Evolutionary conservation across 2,329 filamentous ascomycete species (phyloP).

Genomic region (Teratosphaeria zuluensis): DNA sequence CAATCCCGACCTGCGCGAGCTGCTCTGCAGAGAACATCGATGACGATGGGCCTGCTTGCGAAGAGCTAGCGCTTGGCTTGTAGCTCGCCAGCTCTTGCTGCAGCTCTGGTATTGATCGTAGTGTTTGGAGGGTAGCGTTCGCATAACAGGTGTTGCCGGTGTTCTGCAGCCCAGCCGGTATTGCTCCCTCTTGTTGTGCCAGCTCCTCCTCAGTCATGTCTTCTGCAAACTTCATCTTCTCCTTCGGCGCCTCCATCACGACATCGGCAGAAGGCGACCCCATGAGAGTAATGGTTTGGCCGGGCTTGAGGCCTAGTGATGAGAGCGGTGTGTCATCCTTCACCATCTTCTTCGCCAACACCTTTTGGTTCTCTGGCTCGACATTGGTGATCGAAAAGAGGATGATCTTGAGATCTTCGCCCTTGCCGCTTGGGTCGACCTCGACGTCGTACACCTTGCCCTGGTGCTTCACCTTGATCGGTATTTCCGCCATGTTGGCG

Average conservation of each 20-base stretch:
- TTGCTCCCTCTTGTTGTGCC: conserved; percentile 72
- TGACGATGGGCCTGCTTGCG: conserved; percentile 11
- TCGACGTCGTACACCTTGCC: conserved; percentile 94
- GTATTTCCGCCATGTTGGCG: conserved; percentile 22
- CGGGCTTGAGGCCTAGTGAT: conserved; percentile 73
- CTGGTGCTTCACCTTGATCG: conserved; percentile 78
- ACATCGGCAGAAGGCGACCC: conserved; percentile 68
- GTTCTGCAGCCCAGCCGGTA: conserved; percentile 79
- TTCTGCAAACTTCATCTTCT: conserved; percentile 79
- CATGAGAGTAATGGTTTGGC: conserved; percentile 91
- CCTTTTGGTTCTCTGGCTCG: conserved; percentile 92
- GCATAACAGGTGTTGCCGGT: conserved; percentile 97
- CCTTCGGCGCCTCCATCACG: conserved; percentile 58
- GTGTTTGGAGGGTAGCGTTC: conserved; percentile 90
- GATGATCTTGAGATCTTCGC: conserved; percentile 92
- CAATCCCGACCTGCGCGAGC: conserved; percentile 43
- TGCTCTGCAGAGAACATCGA: conserved; percentile 25
- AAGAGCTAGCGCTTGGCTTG: conserved; percentile 18
- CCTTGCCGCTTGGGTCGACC: conserved; percentile 71
- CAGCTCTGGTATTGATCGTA: conserved; percentile 82
- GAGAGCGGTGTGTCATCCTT: conserved; percentile 89
- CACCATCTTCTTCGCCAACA: conserved; percentile 86
- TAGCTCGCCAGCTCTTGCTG: conserved; percentile 67
- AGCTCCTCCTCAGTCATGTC: conserved; percentile 95
- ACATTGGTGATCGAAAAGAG: conserved; percentile 92